Evolutionary conservation across 2,329 filamentous ascomycete species (phyloP), one percentile per base, ranked within the genome.

Genomic region (Trichoderma pleuroti): DNA sequence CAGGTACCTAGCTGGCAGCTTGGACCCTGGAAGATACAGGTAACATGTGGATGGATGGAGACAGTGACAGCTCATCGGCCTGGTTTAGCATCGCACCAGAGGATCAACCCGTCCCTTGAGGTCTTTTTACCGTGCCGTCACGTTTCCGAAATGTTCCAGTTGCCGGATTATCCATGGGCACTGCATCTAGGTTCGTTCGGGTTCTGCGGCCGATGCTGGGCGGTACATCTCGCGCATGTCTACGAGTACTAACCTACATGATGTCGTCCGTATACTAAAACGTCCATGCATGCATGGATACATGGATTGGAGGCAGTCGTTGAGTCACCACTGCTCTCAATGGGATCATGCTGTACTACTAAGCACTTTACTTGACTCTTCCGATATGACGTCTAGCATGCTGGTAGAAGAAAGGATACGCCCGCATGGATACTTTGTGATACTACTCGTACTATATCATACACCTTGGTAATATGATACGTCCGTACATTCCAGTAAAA

Each of bases 21-120:
- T 49, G 34, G 49, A 32, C 26, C 54, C 64, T 32, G 26, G 12
- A 42, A n/a, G 49, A 21, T 42, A 12, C 49, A 42, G 34, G 49
- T 30, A 59, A 67, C 39, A 67, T 67, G 64, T 52, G 56, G 54
- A 68, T 12, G 10, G 14, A 68, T 60, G 65, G 65, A 49, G 54
- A 36, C 36, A 30, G 28, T 60, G 52, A 60, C 39, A 60, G 28
- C 54, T 60, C 65, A 49, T 59, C 28, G 30, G 24, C 24, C 11
- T 63, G 54, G 18, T 32, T 42, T 24, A 12, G 34, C 34, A 39
- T 12, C 26, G 12, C 39, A 9, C 16, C 14, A 24, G 32, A 61
- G 34, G 21, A 61, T 42, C 34, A 61, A n/a, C 10, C 21, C 34
- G 8, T 39, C 14, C n/a, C 18, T 46, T 28, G 11, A 24, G 21